Conservation (phyloP, 495 filamentous ascomycete species). For the Lophiostoma macrostomum region DNA sequence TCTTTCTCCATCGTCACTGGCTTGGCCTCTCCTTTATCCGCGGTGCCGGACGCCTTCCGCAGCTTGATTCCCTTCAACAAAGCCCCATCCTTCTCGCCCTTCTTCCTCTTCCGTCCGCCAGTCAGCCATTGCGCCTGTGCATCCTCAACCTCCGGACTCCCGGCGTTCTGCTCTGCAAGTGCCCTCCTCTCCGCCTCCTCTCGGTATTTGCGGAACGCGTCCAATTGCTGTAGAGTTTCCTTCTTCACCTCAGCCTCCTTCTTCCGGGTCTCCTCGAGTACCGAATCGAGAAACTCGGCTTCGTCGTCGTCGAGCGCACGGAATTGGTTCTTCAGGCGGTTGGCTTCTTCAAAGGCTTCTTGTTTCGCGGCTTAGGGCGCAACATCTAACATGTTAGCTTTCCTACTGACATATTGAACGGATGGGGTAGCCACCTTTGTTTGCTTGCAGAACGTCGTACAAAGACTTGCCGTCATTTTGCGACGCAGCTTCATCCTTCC, state of each 20-base stretch:
- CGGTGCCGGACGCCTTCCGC: constrained; percentile 38
- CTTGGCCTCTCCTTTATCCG: neutral
- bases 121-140: constrained; percentile 58
- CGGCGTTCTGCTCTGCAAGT: constrained; percentile 40
- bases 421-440: constrained; percentile 71
- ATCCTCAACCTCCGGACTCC: constrained; percentile 36
- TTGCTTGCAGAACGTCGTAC: constrained; percentile 84
- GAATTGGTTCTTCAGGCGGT: constrained; percentile 87
- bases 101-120: constrained; percentile 58
- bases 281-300: constrained; percentile 81
- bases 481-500: constrained; percentile 55
- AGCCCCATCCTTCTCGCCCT: constrained; percentile 52
- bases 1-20: neutral
- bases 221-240: constrained; percentile 72
- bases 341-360: constrained; percentile 85
- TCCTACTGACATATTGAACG: neutral
- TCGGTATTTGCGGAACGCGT: constrained; percentile 64
- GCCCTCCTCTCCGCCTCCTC: constrained; percentile 60
- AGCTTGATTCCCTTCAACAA: constrained; percentile 55
- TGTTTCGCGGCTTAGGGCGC: constrained; percentile 75
- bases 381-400: constrained; percentile 57
- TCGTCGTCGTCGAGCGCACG: constrained; percentile 91
- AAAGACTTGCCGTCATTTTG: constrained; percentile 68
- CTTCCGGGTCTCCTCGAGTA: constrained; percentile 63
- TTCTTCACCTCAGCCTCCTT: constrained; percentile 72